Base-by-base conservation (phyloP, 192 early-diverging fungal species). In the Rhizoclosmatium sp. region DNA sequence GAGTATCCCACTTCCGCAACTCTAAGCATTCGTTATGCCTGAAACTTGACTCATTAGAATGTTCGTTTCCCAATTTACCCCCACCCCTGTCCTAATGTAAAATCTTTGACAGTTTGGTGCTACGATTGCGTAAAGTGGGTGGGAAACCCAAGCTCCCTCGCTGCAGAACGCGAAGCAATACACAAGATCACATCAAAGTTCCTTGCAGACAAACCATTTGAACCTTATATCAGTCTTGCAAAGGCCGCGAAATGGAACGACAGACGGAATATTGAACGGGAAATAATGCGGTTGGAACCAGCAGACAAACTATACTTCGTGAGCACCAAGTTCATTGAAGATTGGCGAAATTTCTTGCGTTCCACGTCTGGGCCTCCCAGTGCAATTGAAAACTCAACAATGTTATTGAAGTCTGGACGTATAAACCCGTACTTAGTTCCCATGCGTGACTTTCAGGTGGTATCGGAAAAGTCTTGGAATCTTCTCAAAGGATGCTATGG, bases 11-110 rank as follows among this genome's bases (percentile, higher is more conserved):
- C 60, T 62, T 62, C 39, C 5, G 7, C 10, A 7, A 7, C 60
- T 19, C 60, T 7, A 62, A 62, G 7, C 60, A 62, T 21, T 62
- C 60, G 7, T 7, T 62, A 7, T 19, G 21, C 7, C 7, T 62
- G 14, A 62, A 62, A 23, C 60, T 62, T 7, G 60, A 62, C 21
- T 62, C 60, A 4, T 21, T 62, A 19, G 60, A 62, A 62, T 62
- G 60, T 62, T 54, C 16, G 5, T 54, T 54, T 54, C 0, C 51
- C 5, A 7, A 16, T 16, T 54, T 54, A 12, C 9, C 9, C 51
- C 5, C 51, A 19, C 1, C 7, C 21, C 21, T 1, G 0, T 62
- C 23, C 7, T 62, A 62, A 40, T 62, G 21, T 40, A 9, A 62
- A 62, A 0, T 1, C 19, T 56, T n/a, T n/a, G 54, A 62, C 39